A percentile compares a stretch with the other conserved stretches of the same genome.
Evolutionary conservation across 225 moss, liverwort and hornwort species (phyloP).

Genomic region (Climacium dendroides): DNA sequence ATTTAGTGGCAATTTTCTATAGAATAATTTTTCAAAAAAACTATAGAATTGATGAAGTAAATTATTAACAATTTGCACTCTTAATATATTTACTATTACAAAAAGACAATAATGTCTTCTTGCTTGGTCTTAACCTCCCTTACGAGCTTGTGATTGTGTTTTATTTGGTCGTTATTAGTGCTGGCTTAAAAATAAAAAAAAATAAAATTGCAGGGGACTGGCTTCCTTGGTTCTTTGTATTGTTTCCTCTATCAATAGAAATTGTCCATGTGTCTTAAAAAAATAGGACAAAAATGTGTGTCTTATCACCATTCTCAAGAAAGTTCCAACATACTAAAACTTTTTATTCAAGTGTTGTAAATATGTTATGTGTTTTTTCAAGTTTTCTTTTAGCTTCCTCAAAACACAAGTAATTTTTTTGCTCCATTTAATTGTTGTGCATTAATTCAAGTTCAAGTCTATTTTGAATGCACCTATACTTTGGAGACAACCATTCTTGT

Average conservation of each 20-base stretch:
- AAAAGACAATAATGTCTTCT: too few species aligned
- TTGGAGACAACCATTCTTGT: neutral
- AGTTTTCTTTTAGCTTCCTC: neutral
- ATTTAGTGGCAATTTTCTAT: neutral
- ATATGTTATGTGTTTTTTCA: neutral
- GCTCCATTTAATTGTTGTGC: neutral
- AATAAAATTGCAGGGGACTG: too few species aligned
- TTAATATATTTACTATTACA: neutral
- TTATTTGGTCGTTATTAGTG: too few species aligned
- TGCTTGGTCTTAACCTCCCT: too few species aligned
- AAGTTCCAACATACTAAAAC: neutral
- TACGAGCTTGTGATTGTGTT: too few species aligned
- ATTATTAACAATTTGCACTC: neutral
- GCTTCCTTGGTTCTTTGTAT: too few species aligned
- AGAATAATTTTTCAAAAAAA: too few species aligned
- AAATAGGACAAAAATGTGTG: too few species aligned
- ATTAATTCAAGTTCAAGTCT: neutral
- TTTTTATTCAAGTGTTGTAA: neutral
- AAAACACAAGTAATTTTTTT: neutral
- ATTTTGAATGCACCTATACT: fast-evolving
- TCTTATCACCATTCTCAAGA: neutral
- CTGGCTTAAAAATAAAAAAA: too few species aligned
- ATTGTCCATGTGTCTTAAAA: too few species aligned
- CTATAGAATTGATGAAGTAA: neutral
- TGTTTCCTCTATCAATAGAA: too few species aligned